Base-by-base conservation (phyloP, 495 filamentous ascomycete genomes). In the Aspergillus kassunensis region DNA sequence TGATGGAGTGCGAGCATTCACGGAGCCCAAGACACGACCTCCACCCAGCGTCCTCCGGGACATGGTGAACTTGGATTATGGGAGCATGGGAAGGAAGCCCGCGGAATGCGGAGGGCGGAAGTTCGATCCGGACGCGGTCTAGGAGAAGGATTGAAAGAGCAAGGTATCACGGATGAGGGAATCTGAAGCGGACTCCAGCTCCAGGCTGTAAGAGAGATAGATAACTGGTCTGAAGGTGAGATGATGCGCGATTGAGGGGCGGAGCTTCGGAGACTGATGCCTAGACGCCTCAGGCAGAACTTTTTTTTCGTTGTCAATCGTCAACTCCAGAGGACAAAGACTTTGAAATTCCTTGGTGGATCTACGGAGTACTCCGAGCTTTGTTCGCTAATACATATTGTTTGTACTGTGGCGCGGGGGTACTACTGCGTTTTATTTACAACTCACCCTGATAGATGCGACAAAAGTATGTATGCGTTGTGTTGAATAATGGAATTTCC, bases 21-120 rank as follows among this genome's bases (percentile, higher is more conserved):
- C 88, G 72, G 80, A 90, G 53, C 91, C 90, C 57, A 97, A 74
- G 59, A 97, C 82, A 73, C 91, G 82, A 62, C 91, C 91, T 69
- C 90, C 89, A 60, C 91, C 90, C 60, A 95, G 82, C 75, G 84
- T 89, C 71, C 89, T 83, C 69, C 82, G 76, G 62, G 88, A 85
- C 88, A 92, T 93, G 62, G 62, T 76, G 57, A 59, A 49, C 45
- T 46, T 25, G 46, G 45, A 44, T 58, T 67, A 74, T 58, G 59
- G 58, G 58, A 62, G 62, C 71, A 74, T 74, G 71, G 60, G 69
- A 70, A 63, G 58, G 27, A 50, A 54, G 29, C 47, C 54, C 54
- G 53, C 51, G 49, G 40, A 47, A 37, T 50, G 49, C 51, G 54
- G 52, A 42, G 54, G 33, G 36, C 37, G 37, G 50, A 43, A 44